Evolutionary conservation across 331 rosid species (phyloP).

Genomic region (Prunus yedoensis): DNA sequence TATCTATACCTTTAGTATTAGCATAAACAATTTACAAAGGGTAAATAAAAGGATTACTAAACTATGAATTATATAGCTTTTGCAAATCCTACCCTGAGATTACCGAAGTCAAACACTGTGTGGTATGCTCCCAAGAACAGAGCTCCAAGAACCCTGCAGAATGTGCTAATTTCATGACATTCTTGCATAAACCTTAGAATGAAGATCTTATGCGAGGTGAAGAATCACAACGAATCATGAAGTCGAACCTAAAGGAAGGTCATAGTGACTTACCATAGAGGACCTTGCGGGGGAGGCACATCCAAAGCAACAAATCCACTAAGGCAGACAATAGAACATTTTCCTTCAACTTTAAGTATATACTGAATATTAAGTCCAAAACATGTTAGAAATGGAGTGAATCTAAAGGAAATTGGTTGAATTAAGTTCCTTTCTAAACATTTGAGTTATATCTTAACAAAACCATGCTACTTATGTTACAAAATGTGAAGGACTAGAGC

Average conservation of each 20-base stretch:
- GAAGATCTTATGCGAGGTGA: background rate
- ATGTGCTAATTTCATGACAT: slow-evolving; percentile 15
- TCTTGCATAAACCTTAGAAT: background rate
- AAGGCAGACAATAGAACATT: slow-evolving; percentile 50
- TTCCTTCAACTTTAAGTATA: slow-evolving; percentile 52
- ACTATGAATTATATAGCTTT: slow-evolving; percentile 39
- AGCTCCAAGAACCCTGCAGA: slow-evolving; percentile 77
- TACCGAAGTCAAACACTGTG: slow-evolving; percentile 72
- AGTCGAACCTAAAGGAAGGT: background rate
- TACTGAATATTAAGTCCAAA: slow-evolving; percentile 41
- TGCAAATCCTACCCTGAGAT: slow-evolving; percentile 71
- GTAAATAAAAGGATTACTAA: background rate
- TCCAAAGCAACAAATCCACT: slow-evolving; percentile 65
- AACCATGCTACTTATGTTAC: too few relatives aligned
- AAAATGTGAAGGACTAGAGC: background rate
- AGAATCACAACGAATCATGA: background rate
- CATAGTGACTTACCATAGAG: slow-evolving; percentile 54
- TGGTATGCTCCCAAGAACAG: slow-evolving; percentile 71
- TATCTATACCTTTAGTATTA: background rate
- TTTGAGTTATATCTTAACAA: too few relatives aligned
- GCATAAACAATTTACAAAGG: background rate
- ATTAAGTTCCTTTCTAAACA: too few relatives aligned
- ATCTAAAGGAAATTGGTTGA: too few relatives aligned
- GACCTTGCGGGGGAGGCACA: slow-evolving; percentile 78
- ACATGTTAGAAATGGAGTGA: background rate